Percentiles rank a stretch among this genome's conserved stretches.
These are phyloP conservation scores for Kockovaella imperatae DNA, from an alignment of 768 basidiomycete species.

Conservation along the genomic window DNA sequence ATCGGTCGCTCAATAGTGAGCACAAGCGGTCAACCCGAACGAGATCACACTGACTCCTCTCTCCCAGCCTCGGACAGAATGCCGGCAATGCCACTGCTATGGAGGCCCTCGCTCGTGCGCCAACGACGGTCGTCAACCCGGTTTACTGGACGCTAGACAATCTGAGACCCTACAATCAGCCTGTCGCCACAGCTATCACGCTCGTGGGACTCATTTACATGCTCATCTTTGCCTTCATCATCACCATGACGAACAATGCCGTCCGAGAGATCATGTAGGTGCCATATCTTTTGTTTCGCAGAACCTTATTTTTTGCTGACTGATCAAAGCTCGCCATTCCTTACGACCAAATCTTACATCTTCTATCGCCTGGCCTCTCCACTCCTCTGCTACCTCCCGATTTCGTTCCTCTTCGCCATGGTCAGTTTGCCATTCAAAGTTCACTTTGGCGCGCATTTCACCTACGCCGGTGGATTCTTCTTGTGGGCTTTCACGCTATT, in stretches of 20 bases:
- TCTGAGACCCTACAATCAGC: slow-evolving; percentile 46
- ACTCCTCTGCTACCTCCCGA: slow-evolving; percentile 44
- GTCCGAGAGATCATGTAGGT: slow-evolving; percentile 40
- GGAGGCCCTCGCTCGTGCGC: slow-evolving; percentile 45
- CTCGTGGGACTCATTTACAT: slow-evolving; percentile 48
- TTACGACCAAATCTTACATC: slow-evolving; percentile 45
- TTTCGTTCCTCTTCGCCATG: slow-evolving; percentile 49
- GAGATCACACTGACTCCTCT: background rate
- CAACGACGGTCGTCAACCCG: slow-evolving; percentile 45
- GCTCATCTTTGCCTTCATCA: slow-evolving; percentile 42
- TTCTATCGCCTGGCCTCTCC: slow-evolving; percentile 45
- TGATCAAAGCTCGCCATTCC: slow-evolving; percentile 43
- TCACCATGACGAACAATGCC: slow-evolving; percentile 37
- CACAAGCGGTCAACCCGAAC: background rate
- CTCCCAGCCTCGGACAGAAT: slow-evolving; percentile 19
- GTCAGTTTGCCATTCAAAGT: slow-evolving; percentile 49
- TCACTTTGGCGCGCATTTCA: slow-evolving; percentile 47
- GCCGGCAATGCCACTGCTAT: slow-evolving; percentile 47
- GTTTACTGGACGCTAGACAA: slow-evolving; percentile 46
- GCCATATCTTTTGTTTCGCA: background rate
- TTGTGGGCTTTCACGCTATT: slow-evolving; percentile 44
- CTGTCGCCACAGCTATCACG: slow-evolving; percentile 48
- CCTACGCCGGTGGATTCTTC: slow-evolving; percentile 45
- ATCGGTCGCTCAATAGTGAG: slow-evolving; percentile 32
- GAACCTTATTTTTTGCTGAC: no score